These are phyloP conservation scores for Glaciozyma antarctica DNA, from an alignment of 768 basidiomycete genomes.

Conservation along the genomic window DNA sequence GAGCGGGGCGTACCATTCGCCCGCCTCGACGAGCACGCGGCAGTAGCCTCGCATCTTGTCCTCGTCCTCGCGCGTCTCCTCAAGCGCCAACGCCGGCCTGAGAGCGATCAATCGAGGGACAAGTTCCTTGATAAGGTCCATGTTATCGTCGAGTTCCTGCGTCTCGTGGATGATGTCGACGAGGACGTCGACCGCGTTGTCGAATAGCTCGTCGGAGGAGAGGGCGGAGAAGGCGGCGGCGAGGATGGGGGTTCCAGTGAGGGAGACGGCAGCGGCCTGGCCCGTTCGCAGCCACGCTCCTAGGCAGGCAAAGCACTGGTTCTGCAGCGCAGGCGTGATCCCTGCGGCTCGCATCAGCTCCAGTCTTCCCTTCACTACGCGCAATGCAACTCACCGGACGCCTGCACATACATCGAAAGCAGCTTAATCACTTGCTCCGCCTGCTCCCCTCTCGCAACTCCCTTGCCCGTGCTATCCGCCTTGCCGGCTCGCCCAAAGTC, in stretches of 20 bases:
- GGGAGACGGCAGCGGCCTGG: constrained; percentile 56
- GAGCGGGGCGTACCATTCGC: constrained; percentile 84
- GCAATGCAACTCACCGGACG: constrained; percentile 54
- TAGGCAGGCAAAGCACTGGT: constrained; percentile 71
- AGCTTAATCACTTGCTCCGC: constrained; percentile 62
- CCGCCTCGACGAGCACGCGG: constrained; percentile 90
- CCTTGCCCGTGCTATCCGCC: constrained; percentile 38
- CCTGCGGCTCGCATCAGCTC: constrained; percentile 46
- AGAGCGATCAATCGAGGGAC: constrained; percentile 76
- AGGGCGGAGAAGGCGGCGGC: constrained; percentile 74
- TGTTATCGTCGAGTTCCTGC: constrained; percentile 90
- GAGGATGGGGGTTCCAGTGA: constrained; percentile 72
- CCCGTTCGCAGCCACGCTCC: constrained; percentile 82
- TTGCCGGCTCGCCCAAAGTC: constrained; percentile 27
- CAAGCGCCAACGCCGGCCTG: constrained; percentile 49
- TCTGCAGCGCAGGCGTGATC: constrained; percentile 66
- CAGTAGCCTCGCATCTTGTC: constrained; percentile 84
- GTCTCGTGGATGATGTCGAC: constrained; percentile 97
- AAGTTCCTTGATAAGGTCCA: constrained; percentile 75
- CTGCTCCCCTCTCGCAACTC: constrained; percentile 44
- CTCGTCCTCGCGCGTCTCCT: constrained; percentile 59
- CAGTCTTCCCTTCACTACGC: background rate
- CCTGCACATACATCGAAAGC: constrained; percentile 77
- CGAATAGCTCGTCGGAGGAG: constrained; percentile 75
- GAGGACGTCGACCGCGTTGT: constrained; percentile 79